Evolutionary conservation across 1,284 basidiomycete species (phyloP).

Genomic region (Schizophyllum commune): DNA sequence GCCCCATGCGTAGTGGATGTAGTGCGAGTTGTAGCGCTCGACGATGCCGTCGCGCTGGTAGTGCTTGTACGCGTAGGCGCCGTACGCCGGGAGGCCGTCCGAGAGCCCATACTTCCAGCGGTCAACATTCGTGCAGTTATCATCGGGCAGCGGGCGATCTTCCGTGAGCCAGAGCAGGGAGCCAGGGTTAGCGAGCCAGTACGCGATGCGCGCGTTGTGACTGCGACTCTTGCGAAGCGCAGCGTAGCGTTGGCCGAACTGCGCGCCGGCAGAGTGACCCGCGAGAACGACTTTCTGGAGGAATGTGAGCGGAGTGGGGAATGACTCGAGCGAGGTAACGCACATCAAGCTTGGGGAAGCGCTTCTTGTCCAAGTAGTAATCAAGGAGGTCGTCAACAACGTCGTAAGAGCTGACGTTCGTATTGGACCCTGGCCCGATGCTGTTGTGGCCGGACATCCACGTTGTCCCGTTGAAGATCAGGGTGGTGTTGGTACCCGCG

Average conservation of each 20-base stretch:
- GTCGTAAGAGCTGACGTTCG: background rate
- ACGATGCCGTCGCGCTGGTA: slow-evolving; percentile 6
- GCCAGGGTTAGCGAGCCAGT: slow-evolving; percentile 7
- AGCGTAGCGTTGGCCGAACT: slow-evolving; percentile 8
- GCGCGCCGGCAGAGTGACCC: slow-evolving; percentile 9
- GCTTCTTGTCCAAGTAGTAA: background rate
- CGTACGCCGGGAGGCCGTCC: slow-evolving; percentile 6
- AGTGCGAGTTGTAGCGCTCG: slow-evolving; percentile 2
- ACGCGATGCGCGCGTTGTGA: slow-evolving; percentile 6
- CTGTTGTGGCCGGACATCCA: background rate
- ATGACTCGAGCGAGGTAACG: background rate
- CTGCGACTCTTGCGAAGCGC: slow-evolving; percentile 1
- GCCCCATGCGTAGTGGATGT: slow-evolving; percentile 10
- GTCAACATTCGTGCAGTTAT: slow-evolving; percentile 2
- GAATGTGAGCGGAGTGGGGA: background rate
- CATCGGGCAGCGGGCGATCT: slow-evolving; percentile 4
- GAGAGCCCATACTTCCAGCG: slow-evolving; percentile 7
- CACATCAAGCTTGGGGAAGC: background rate
- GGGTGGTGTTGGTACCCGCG: background rate
- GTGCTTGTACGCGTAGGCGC: background rate
- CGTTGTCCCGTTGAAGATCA: background rate
- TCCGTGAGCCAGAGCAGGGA: slow-evolving; percentile 9
- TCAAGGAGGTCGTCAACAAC: background rate
- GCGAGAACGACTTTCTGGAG: slow-evolving; percentile 5
- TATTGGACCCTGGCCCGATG: background rate